Conservation (phyloP, 495 filamentous ascomycete genomes). For the Bacidia rubella region DNA sequence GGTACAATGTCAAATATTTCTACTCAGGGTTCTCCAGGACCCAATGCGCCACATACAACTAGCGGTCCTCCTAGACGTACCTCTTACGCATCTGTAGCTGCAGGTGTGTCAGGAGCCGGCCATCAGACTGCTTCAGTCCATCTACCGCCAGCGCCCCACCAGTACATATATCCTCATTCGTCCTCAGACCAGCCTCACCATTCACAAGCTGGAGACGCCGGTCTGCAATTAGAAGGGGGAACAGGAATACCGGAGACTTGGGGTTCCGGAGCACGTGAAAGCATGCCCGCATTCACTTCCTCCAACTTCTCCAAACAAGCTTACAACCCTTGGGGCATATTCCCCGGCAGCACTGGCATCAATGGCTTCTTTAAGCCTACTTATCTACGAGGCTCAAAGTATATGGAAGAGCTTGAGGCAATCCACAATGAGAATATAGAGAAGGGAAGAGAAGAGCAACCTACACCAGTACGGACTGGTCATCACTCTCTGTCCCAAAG, state of each 20-base stretch:
- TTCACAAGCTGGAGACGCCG: conserved; percentile 6
- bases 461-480: conserved; percentile 25
- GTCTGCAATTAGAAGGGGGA: conserved; percentile 26
- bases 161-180: conserved; percentile 28
- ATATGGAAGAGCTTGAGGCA: conserved; percentile 60
- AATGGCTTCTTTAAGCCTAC: conserved; percentile 58
- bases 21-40: conserved; percentile 32
- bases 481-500: conserved; percentile 45
- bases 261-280: conserved; percentile 23
- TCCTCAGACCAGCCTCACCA: conserved; percentile 23
- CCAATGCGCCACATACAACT: conserved; percentile 26
- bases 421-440: conserved; percentile 49
- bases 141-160: conserved; percentile 29
- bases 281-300: conserved; percentile 22
- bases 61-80: conserved; percentile 32
- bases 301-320: conserved; percentile 15
- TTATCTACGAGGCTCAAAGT: conserved; percentile 65
- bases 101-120: conserved; percentile 31
- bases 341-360: neutral
- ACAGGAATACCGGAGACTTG: conserved; percentile 26
- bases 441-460: conserved; percentile 33
- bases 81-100: conserved; percentile 75
- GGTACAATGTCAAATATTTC: conserved; percentile 30
- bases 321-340: conserved; percentile 6
- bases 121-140: conserved; percentile 32